Percentiles rank a stretch among this genome's conserved stretches.
Evolutionary conservation across 2,329 filamentous ascomycete genomes (phyloP).

Genomic region (Phialophora expanda): DNA sequence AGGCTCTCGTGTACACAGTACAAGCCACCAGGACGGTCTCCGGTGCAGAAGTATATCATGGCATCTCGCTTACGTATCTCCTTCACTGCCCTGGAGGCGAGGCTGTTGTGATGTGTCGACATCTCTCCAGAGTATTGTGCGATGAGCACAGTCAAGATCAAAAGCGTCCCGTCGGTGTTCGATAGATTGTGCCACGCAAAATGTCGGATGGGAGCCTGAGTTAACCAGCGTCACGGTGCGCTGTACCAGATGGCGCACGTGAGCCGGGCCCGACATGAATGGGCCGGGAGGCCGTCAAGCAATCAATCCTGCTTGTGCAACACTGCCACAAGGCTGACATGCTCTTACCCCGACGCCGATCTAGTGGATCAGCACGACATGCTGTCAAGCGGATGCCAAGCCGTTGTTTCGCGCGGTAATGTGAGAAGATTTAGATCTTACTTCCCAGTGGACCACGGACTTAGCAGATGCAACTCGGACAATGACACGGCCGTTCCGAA

Average conservation of each 20-base stretch:
- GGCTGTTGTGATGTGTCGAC: conserved; percentile 16
- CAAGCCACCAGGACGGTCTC: conserved; percentile 1
- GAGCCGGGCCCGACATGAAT: conserved; percentile 10
- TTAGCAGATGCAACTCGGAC: not conserved
- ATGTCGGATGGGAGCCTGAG: conserved; percentile 6
- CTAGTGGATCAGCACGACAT: conserved; percentile 1
- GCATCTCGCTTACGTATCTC: conserved; percentile 9
- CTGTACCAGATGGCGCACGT: conserved; percentile 20
- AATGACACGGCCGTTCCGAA: conserved; percentile 4
- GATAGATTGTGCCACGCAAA: conserved; percentile 29
- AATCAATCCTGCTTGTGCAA: conserved; percentile 17
- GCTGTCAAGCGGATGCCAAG: conserved; percentile 11
- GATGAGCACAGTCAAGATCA: conserved; percentile 26
- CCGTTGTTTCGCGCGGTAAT: conserved; percentile 7
- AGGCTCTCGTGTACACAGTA: conserved; percentile 3
- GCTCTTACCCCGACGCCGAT: not conserved
- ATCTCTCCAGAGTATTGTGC: conserved; percentile 17
- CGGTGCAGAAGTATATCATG: conserved; percentile 7
- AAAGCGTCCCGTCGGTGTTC: conserved; percentile 17
- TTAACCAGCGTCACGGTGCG: not conserved
- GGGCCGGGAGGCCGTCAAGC: not conserved
- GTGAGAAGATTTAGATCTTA: conserved; percentile 7
- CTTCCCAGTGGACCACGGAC: conserved; percentile 1
- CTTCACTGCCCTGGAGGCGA: not conserved
- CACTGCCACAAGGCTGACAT: conserved; percentile 22